A percentile compares a stretch with the other conserved stretches of the same genome.
These are phyloP conservation scores for Neoscytalidium dimidiatum DNA, from an alignment of 2,329 filamentous ascomycete species.

Conservation along the genomic window DNA sequence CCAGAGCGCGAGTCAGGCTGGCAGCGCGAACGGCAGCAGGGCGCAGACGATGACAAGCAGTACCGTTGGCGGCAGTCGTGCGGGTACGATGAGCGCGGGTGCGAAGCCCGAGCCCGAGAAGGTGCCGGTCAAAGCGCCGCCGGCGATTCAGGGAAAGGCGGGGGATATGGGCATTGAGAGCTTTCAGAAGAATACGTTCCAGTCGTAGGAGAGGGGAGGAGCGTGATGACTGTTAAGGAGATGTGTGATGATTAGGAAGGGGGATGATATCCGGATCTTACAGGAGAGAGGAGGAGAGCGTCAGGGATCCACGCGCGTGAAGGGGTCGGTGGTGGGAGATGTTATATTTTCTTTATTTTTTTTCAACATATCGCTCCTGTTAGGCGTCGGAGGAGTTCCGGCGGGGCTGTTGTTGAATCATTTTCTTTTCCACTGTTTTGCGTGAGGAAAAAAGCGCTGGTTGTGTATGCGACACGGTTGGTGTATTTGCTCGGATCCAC, in stretches of 20 bases:
- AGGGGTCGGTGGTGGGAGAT: too few species aligned
- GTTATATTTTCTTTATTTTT: neutral
- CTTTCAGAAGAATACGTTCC: constrained; percentile 71
- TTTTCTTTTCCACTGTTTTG: neutral
- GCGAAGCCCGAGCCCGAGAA: constrained; percentile 28
- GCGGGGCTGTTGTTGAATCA: neutral
- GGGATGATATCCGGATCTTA: neutral
- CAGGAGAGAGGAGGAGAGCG: neutral
- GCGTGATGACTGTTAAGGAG: too few species aligned
- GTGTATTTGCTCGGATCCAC: neutral
- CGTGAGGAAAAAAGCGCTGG: neutral
- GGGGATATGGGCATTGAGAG: constrained; percentile 68
- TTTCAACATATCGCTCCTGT: too few species aligned
- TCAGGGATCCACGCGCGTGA: neutral
- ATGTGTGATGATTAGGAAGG: neutral
- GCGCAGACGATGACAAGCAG: constrained; percentile 56
- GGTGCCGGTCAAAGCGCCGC: constrained; percentile 44
- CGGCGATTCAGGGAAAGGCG: constrained; percentile 58
- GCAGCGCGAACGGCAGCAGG: constrained; percentile 49
- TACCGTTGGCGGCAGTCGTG: constrained; percentile 39
- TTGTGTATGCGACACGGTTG: neutral
- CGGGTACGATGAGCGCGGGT: constrained; percentile 42
- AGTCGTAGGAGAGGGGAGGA: too few species aligned
- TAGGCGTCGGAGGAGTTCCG: constrained; percentile 16
- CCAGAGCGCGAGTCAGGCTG: constrained; percentile 41